These are phyloP conservation scores for Macrophomina tecta DNA, from an alignment of 2,329 filamentous ascomycete species.

Conservation along the genomic window DNA sequence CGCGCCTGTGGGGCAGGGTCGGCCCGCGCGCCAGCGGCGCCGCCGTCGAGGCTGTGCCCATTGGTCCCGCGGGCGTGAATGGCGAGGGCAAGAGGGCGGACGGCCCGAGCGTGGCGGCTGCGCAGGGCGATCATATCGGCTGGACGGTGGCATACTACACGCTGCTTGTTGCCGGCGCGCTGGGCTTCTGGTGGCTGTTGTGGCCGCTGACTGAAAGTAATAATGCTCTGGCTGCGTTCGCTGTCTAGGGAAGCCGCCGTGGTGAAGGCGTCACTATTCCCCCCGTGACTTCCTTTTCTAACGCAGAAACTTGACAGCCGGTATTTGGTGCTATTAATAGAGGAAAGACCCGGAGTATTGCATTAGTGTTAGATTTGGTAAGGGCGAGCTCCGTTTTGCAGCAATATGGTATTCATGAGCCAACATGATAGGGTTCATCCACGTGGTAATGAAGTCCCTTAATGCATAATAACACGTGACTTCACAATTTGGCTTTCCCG, in stretches of 20 bases:
- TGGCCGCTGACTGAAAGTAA: constrained; percentile 73
- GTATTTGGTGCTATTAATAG: constrained; percentile 13
- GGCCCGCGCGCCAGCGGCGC: constrained; percentile 52
- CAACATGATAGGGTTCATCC: neutral
- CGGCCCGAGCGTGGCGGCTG: constrained; percentile 29
- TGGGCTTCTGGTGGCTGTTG: constrained; percentile 72
- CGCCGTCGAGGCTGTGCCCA: constrained; percentile 37
- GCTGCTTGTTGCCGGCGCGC: constrained; percentile 73
- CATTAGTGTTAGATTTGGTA: neutral
- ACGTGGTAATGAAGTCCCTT: neutral
- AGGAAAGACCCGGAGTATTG: neutral
- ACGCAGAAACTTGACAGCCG: neutral
- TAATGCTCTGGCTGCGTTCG: constrained; percentile 52
- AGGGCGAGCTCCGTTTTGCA: neutral
- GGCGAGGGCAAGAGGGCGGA: constrained; percentile 35
- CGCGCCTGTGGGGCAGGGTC: constrained; percentile 81
- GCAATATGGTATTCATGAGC: too few relatives aligned
- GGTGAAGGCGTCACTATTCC: neutral
- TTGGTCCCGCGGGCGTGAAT: constrained; percentile 41
- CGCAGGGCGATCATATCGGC: constrained; percentile 44
- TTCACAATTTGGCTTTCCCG: neutral
- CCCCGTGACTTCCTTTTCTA: neutral
- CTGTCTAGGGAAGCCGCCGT: neutral
- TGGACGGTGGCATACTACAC: constrained; percentile 85
- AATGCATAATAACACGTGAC: constrained; percentile 12